These are phyloP conservation scores for Rugosomyces carneus DNA, from an alignment of 1,284 basidiomycete genomes.

Conservation along the genomic window DNA sequence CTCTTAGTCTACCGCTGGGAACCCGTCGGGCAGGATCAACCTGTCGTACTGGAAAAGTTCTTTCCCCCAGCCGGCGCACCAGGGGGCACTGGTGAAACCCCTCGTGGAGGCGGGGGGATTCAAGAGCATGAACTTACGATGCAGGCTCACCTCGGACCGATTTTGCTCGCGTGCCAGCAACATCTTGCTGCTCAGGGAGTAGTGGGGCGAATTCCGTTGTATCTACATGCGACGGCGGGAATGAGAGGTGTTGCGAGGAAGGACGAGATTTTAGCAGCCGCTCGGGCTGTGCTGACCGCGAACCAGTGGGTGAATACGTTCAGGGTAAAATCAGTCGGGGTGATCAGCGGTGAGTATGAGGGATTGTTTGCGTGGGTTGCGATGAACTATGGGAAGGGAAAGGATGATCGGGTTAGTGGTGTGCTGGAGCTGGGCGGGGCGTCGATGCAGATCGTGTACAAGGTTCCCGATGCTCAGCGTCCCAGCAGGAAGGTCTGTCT, in stretches of 20 bases:
- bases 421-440: conserved; percentile 8
- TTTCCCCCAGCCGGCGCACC: conserved; percentile 4
- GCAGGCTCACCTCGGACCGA: too few species aligned
- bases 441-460: conserved; percentile 9
- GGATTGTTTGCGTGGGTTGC: conserved; percentile 7
- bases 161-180: too few species aligned
- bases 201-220: conserved; percentile 2
- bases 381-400: conserved; percentile 5
- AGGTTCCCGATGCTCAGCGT: conserved; percentile 23
- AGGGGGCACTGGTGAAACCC: too few species aligned
- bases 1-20: conserved; percentile 13
- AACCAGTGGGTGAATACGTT: neutral
- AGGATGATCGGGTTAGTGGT: conserved; percentile 5
- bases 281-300: neutral
- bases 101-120: conserved; percentile 2
- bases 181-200: conserved; percentile 6
- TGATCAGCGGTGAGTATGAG: neutral
- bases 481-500: neutral
- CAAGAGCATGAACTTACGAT: too few species aligned
- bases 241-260: conserved; percentile 8
- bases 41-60: conserved; percentile 1
- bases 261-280: neutral
- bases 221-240: conserved; percentile 12
- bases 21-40: conserved; percentile 5
- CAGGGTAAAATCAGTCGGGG: too few species aligned